phyloP scores from a whole-genome alignment of 805 yeast species.

The Saturnispora zaruensis region DNA sequence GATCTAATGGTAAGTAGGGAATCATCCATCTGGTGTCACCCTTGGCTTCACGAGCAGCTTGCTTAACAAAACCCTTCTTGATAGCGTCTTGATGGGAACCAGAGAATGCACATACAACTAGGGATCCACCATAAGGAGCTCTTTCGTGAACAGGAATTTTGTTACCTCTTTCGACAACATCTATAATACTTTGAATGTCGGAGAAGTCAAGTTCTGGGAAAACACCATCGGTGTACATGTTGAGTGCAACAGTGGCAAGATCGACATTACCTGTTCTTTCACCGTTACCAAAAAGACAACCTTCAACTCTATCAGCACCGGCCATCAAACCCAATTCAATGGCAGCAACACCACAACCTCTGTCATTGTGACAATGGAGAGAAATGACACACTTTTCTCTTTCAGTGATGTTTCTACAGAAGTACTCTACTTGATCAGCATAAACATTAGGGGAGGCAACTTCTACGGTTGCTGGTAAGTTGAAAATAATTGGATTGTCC shows the following conservation, averaged over 20 bases:
- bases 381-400: constrained; percentile 66
- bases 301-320: constrained; percentile 83
- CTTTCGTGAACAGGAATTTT: constrained; percentile 66
- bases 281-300: constrained; percentile 77
- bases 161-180: constrained; percentile 66
- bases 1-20: constrained; percentile 75
- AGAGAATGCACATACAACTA: constrained; percentile 71
- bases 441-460: constrained; percentile 67
- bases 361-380: constrained; percentile 69
- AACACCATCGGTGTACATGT: constrained; percentile 72
- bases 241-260: constrained; percentile 63
- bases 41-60: constrained; percentile 39
- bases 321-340: constrained; percentile 68
- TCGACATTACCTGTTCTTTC: constrained; percentile 83
- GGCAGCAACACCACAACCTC: constrained; percentile 83
- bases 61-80: constrained; percentile 34
- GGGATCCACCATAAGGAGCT: constrained; percentile 75
- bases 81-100: constrained; percentile 41
- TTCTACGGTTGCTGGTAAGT: constrained; percentile 76
- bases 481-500: constrained; percentile 67
- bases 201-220: constrained; percentile 65
- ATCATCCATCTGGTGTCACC: constrained; percentile 54
- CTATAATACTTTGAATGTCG: constrained; percentile 56
- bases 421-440: constrained; percentile 76
- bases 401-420: constrained; percentile 56